A percentile compares a stretch with the other conserved stretches of the same genome.
Conservation (phyloP, 768 basidiomycete genomes). For the Lyophyllum shimeji region DNA sequence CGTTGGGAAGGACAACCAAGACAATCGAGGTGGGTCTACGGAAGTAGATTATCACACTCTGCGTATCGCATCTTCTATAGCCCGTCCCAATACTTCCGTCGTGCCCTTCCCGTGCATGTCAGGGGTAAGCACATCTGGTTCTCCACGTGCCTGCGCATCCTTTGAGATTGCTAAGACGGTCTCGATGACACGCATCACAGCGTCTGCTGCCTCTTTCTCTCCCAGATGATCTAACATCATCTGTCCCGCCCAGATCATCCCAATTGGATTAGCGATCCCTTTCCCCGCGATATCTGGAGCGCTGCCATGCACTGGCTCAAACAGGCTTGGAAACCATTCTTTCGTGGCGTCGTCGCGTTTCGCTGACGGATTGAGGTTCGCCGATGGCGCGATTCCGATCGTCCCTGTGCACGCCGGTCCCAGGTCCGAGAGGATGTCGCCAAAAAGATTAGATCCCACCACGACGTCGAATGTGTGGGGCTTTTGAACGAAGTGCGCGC, state of each 20-base stretch:
- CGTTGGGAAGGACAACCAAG: too few relatives aligned
- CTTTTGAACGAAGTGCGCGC: conserved; percentile 42
- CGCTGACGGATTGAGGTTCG: conserved; percentile 43
- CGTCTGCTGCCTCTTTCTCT: conserved; percentile 37
- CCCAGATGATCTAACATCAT: conserved; percentile 50
- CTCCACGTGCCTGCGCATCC: conserved; percentile 17
- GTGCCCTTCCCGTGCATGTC: conserved; percentile 38
- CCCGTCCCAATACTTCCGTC: conserved; percentile 32
- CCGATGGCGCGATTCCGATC: conserved; percentile 56
- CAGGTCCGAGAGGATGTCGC: conserved; percentile 56
- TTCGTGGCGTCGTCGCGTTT: conserved; percentile 32
- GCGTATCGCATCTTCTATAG: conserved; percentile 28
- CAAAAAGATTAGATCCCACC: conserved; percentile 54
- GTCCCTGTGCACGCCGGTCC: conserved; percentile 55
- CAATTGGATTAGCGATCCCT: conserved; percentile 55
- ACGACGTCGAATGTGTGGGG: conserved; percentile 56
- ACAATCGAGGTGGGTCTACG: too few relatives aligned
- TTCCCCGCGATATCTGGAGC: conserved; percentile 58
- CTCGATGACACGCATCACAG: conserved; percentile 42
- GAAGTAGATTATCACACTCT: background rate
- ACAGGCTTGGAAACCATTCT: conserved; percentile 46
- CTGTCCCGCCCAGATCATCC: conserved; percentile 56
- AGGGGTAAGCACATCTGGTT: conserved; percentile 30
- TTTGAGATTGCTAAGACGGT: conserved; percentile 30
- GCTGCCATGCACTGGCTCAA: conserved; percentile 58